A percentile compares a stretch with the other conserved stretches of the same genome.
These are phyloP conservation scores for Asterochloris sp. DNA, from an alignment of 139 green algal species.

Conservation along the genomic window DNA sequence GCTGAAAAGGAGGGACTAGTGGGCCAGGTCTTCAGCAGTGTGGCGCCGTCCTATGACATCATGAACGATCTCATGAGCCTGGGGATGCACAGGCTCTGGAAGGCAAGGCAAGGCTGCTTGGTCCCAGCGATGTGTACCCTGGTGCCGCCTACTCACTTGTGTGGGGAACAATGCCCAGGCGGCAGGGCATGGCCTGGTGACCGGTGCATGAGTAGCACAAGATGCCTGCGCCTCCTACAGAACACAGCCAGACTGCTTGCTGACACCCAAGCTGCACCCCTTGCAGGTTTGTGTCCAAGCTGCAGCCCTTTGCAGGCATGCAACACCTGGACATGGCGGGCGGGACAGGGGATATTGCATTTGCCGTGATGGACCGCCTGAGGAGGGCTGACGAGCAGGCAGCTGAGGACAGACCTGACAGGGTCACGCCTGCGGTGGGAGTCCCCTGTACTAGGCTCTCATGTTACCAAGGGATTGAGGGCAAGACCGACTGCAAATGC, in stretches of 20 bases:
- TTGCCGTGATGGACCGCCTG: slow-evolving; percentile 71
- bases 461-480: too few species aligned
- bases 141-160: background rate
- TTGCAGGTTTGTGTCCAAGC: slow-evolving; percentile 65
- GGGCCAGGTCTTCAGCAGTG: slow-evolving; percentile 84
- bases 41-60: slow-evolving; percentile 90
- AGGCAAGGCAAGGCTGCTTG: slow-evolving; percentile 63
- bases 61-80: slow-evolving; percentile 99
- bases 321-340: slow-evolving; percentile 95
- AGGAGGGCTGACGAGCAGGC: slow-evolving; percentile 35
- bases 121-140: background rate
- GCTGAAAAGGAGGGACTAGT: slow-evolving; percentile 75
- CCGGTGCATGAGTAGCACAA: background rate
- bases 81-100: slow-evolving; percentile 96
- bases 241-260: too few species aligned
- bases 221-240: too few species aligned
- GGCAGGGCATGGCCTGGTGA: background rate
- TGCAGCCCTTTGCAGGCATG: slow-evolving; percentile 84
- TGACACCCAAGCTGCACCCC: background rate
- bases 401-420: background rate
- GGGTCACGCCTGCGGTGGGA: slow-evolving; percentile 4
- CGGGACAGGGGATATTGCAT: slow-evolving; percentile 93
- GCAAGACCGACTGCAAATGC: background rate
- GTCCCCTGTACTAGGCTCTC: too few species aligned
- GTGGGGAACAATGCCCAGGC: background rate